Percentiles rank a stretch among this genome's conserved stretches.
phyloP scores from a whole-genome alignment of 2,329 filamentous ascomycete genomes.

The Hypomyces rosellus region DNA sequence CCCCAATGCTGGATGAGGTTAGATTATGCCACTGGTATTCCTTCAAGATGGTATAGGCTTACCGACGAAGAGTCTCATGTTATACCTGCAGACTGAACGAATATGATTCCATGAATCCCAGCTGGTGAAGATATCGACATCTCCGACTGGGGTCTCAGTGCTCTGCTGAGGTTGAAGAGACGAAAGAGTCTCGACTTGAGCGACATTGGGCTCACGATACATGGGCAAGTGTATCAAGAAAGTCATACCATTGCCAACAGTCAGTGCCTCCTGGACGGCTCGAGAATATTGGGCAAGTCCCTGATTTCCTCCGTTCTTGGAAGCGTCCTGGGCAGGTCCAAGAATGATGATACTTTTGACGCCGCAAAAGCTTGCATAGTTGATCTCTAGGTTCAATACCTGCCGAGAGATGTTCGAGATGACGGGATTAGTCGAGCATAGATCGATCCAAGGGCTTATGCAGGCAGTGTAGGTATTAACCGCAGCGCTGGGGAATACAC shows the following conservation, averaged over 20 bases:
- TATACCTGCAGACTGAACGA: slow-evolving; percentile 79
- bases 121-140: slow-evolving; percentile 65
- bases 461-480: slow-evolving; percentile 71
- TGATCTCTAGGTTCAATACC: slow-evolving; percentile 82
- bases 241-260: slow-evolving; percentile 67
- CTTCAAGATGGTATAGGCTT: slow-evolving; percentile 34
- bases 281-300: slow-evolving; percentile 72
- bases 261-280: slow-evolving; percentile 73
- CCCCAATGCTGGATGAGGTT: slow-evolving; percentile 39
- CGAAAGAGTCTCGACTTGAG: slow-evolving; percentile 47
- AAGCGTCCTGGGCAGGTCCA: slow-evolving; percentile 63
- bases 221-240: slow-evolving; percentile 79
- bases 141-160: slow-evolving; percentile 30
- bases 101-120: slow-evolving; percentile 97
- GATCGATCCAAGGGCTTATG: slow-evolving; percentile 87
- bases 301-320: slow-evolving; percentile 42
- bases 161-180: slow-evolving; percentile 29
- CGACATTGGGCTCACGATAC: slow-evolving; percentile 62
- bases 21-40: too few relatives aligned
- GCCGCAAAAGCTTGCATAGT: slow-evolving; percentile 94
- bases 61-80: slow-evolving; percentile 75
- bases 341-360: slow-evolving; percentile 75
- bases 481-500: slow-evolving; percentile 59
- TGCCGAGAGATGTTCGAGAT: slow-evolving; percentile 84
- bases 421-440: slow-evolving; percentile 74